Evolutionary conservation across 345 rosid species (phyloP).

Genomic region (Dipteronia sinensis): DNA sequence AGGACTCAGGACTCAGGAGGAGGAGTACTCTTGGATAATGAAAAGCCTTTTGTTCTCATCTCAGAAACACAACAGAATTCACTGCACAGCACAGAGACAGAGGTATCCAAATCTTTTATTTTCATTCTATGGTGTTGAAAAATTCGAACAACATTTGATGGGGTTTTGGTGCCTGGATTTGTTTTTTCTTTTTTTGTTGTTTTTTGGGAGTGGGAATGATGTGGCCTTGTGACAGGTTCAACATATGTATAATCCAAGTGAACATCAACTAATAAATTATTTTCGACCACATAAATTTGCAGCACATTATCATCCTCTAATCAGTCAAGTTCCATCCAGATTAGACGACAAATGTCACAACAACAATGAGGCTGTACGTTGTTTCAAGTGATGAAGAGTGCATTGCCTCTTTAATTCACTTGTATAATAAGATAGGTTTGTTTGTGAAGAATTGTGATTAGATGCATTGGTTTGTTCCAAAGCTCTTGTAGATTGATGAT

Average conservation of each 20-base stretch:
- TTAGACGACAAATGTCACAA: slow-evolving; percentile 12
- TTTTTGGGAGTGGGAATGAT: not conserved
- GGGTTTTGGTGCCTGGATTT: not conserved
- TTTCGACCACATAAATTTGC: slow-evolving; percentile 2
- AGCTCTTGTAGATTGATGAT: not conserved
- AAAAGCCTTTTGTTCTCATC: slow-evolving; percentile 5
- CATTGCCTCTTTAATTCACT: not conserved
- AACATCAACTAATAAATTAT: not conserved
- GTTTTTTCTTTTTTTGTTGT: too few species aligned
- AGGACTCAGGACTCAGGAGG: too few species aligned
- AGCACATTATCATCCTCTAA: not conserved
- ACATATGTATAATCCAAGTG: too few species aligned
- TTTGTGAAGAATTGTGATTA: not conserved
- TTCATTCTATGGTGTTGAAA: not conserved
- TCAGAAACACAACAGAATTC: not conserved
- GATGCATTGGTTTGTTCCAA: not conserved
- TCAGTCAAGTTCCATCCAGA: not conserved
- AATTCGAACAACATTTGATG: not conserved
- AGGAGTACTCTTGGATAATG: not conserved
- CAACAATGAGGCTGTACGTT: too few species aligned
- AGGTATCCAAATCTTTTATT: not conserved
- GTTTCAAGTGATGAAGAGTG: not conserved
- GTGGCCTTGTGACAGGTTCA: not conserved
- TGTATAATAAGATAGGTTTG: not conserved
- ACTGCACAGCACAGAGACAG: too few species aligned